A percentile compares a stretch with the other conserved stretches of the same genome.
Conservation (phyloP, 2,329 filamentous ascomycete genomes). For the Scedosporium boydii region DNA sequence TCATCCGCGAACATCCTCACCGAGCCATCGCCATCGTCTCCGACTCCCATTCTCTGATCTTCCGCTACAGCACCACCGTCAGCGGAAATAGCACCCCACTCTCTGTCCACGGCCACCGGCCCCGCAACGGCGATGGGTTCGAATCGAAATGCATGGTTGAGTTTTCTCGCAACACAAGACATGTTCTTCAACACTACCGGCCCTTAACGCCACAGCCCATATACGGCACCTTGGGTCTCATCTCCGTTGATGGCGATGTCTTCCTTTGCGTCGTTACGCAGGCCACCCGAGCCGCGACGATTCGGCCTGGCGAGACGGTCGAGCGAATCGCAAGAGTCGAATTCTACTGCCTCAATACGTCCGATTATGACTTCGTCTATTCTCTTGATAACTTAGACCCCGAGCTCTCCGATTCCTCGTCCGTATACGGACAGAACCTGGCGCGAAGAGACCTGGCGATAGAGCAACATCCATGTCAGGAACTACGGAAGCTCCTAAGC, state of each 20-base stretch:
- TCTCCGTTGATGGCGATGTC: slow-evolving; percentile 73
- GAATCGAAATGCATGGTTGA: slow-evolving; percentile 75
- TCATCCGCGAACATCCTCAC: slow-evolving; percentile 78
- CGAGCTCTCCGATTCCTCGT: slow-evolving; percentile 36
- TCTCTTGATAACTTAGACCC: slow-evolving; percentile 42
- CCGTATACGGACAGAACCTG: slow-evolving; percentile 39
- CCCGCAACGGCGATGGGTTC: slow-evolving; percentile 27
- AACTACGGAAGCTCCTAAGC: slow-evolving; percentile 82
- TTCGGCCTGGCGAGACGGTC: slow-evolving; percentile 81
- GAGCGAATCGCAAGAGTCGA: slow-evolving; percentile 80
- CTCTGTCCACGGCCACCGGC: slow-evolving; percentile 37
- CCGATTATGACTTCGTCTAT: slow-evolving; percentile 73
- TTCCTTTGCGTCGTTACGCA: slow-evolving; percentile 86
- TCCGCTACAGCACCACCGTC: slow-evolving; percentile 65
- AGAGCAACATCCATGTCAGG: slow-evolving; percentile 75
- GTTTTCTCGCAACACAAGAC: slow-evolving; percentile 56
- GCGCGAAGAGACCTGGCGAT: slow-evolving; percentile 60
- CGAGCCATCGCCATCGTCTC: slow-evolving; percentile 83
- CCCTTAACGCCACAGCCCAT: slow-evolving; percentile 64
- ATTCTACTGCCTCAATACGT: slow-evolving; percentile 84
- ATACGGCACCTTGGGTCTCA: slow-evolving; percentile 79
- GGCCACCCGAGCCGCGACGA: slow-evolving; percentile 66
- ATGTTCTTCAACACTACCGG: slow-evolving; percentile 68
- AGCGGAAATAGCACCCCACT: slow-evolving; percentile 53
- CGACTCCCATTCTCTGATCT: slow-evolving; percentile 68